Evolutionary conservation across 371 early-diverging fungal species (phyloP), one percentile per base, ranked within the genome.

Genomic region (Dichotomocladium elegans): DNA sequence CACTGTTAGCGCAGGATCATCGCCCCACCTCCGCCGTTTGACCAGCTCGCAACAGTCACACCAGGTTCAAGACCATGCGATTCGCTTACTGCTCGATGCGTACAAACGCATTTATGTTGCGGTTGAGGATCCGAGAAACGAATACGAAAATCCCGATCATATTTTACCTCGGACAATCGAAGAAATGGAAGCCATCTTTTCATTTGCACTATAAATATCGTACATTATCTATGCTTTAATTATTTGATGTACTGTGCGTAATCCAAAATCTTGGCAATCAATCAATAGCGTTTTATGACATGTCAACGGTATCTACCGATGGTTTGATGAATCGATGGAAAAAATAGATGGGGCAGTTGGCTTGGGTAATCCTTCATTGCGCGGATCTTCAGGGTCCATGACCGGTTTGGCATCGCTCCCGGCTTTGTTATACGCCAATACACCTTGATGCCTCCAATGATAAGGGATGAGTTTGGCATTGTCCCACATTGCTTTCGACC

Each of bases 111-210:
- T 90, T 11, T 76, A 77, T 37, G 64, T 68, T 33, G 81, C 77
- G 11, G 79, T 90, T 22, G 66, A 78, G 55, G 83, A 90, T 59
- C 88, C 87, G 3, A 62, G 41, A 15, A 88, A 85, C 57, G 59
- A 63, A 27, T 90, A 87, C 64, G 81, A 81, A 57, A 68, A 82
- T 53, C 88, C 89, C 1, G 76, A 79, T 6, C 66, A 65, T 14
- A 80, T 89, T 35, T 63, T 88, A 22, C 73, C 79, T 33, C 63
- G 90, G 40, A 85, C 85, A 9, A 85, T 89, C 7, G 87, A 83
- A 42, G 90, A 92, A 54, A 88, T 92, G 56, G 89, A 88, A 53
- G 86, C 81, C 19, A 76, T 87, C 21, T 72, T 88, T 48, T 72
- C 74, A 0, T 69, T 71, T 55, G 76, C 66, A 30, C 53, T 68